Percentiles rank a stretch among this genome's conserved stretches.
Conservation (phyloP, 176 grass and related monocot genomes). For the Calamus simplicifolius region DNA sequence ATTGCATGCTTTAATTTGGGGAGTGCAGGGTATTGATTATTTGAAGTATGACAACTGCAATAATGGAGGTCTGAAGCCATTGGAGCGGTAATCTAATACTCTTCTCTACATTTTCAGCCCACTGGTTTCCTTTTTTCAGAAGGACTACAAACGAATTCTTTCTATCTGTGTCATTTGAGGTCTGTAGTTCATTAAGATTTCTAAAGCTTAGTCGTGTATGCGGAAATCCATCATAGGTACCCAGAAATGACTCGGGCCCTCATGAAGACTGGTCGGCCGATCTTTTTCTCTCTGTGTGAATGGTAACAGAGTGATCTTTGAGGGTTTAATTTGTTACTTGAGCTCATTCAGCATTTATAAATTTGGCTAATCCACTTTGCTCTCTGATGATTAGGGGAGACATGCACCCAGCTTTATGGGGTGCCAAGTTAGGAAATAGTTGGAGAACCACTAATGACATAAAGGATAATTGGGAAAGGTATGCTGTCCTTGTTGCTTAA, state of each 20-base stretch:
- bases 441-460: conserved; percentile 90
- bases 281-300: conserved; percentile 79
- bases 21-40: conserved; percentile 69
- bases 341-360: neutral
- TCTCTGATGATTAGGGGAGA: conserved; percentile 52
- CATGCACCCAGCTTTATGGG: conserved; percentile 87
- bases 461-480: conserved; percentile 76
- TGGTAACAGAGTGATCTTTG: conserved; percentile 26
- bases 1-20: no score
- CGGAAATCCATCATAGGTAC: conserved; percentile 32
- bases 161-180: no score
- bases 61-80: conserved; percentile 61
- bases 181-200: neutral
- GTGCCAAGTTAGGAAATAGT: conserved; percentile 67
- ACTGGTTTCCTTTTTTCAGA: no score
- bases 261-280: conserved; percentile 44
- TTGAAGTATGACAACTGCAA: conserved; percentile 97
- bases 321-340: neutral
- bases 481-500: neutral
- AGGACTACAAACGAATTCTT: no score
- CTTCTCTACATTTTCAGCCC: neutral
- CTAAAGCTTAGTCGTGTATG: neutral
- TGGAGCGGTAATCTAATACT: conserved; percentile 34
- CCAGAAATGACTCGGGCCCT: conserved; percentile 79
- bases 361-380: neutral